Evolutionary conservation across 2,329 filamentous ascomycete species (phyloP), one percentile per base, ranked within the genome.

Genomic region (Colletotrichum sp.): DNA sequence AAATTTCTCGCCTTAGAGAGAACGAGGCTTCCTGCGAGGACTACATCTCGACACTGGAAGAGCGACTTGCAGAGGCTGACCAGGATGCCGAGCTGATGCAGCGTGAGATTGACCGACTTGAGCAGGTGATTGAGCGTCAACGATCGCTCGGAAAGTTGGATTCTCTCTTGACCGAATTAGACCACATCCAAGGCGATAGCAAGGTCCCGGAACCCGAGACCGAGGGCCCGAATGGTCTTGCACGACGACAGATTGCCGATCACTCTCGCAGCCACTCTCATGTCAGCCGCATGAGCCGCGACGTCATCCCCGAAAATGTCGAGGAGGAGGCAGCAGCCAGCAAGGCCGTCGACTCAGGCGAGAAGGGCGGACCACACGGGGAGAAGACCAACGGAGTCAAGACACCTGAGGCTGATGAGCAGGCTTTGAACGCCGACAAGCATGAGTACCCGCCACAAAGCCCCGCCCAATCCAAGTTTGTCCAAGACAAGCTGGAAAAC

Each of bases 11-110:
- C 57, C 92, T 96, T 18, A 93, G 96, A 65, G 97, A 98, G 81
- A 98, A 96, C 80, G 97, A 99, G 86, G 91, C 94, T 5, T 94
- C 94, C 52, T 96, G 94, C 79, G 97, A 99, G 84, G 97, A 99
- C 79, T 99, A 99, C 84, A 99, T 99, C 69, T 98, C 96, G 1
- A 99, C 96, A 0, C 88, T 99, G 13, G 97, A 99, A 83, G 97
- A 99, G 86, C 94, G 96, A 26, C 90, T 99, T 10, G 97, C 97
- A 1, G 97, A 99, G 85, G 94, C 96, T 4, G 97, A 99, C 81
- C 96, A 99, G 84, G 97, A 99, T 82, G 93, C 95, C 78, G 97
- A 99, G 83, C 88, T 98, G 77, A 98, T 99, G 96, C 96, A 98
- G 84, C 95, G 96, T 44, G 97, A 99, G 82, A 95, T 99, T 78